Conservation (phyloP, 2,329 filamentous ascomycete species). For the Penicillium aurantiogriseum region DNA sequence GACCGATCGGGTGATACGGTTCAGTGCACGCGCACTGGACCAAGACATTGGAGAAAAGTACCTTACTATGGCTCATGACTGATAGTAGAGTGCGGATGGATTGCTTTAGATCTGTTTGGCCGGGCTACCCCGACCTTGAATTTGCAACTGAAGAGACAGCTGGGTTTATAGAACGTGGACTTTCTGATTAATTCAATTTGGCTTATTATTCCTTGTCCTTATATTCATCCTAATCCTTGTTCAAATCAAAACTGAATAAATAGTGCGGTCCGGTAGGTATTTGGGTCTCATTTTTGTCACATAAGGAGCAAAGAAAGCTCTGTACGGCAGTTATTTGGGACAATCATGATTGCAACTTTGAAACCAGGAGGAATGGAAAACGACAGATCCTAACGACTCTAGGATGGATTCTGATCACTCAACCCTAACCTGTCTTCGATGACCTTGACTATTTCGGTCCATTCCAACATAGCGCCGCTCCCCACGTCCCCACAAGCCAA, state of each 20-base stretch:
- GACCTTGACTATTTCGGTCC: conserved; percentile 66
- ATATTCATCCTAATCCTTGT: neutral
- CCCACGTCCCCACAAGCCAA: conserved; percentile 81
- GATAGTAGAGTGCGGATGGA: too few relatives aligned
- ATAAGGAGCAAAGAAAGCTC: neutral
- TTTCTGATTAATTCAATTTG: too few relatives aligned
- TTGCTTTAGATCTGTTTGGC: too few relatives aligned
- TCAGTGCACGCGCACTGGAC: too few relatives aligned
- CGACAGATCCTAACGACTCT: neutral
- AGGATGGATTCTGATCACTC: neutral
- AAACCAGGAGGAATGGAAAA: neutral
- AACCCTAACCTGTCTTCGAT: conserved; percentile 49
- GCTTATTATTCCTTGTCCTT: neutral
- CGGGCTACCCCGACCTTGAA: too few relatives aligned
- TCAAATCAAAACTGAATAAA: neutral
- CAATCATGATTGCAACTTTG: neutral
- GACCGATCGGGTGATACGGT: too few relatives aligned
- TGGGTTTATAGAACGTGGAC: too few relatives aligned
- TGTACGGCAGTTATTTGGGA: neutral
- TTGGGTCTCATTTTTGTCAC: neutral
- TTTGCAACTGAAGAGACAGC: too few relatives aligned
- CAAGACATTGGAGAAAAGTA: too few relatives aligned
- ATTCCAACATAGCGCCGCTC: conserved; percentile 75
- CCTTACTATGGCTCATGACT: too few relatives aligned
- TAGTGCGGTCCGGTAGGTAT: neutral